Evolutionary conservation across 306 rosid species (phyloP), one percentile per base, ranked within the genome.

Genomic region (Begonia fuchsioides): DNA sequence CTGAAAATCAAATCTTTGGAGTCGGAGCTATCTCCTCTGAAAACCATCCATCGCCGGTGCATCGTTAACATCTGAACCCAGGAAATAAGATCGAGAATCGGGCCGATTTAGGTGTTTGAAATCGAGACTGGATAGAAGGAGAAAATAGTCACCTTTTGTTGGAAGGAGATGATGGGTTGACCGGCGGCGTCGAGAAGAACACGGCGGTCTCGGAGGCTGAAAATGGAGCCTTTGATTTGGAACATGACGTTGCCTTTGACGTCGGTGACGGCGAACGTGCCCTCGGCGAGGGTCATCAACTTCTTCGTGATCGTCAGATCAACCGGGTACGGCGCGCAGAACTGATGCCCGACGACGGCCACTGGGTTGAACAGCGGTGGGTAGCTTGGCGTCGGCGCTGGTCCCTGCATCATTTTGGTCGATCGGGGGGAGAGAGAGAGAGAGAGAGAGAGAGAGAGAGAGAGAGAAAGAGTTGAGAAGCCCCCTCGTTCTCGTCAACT

Each of bases 31-130:
- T 66, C 65, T 49, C 76, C 76, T 63, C 63, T 61, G 12, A 32
- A 74, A 8, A 39, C 72, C 15, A 50, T 14, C 79, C 75, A 74
- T 54, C 68, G 69, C 15, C 72, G 57, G 44, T 74, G 80, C 1
- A 66, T 56, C 3, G 72, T 49, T 13, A 65, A 8, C 39, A 69
- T 50, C 79, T 68, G 49, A 41, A 44, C 16, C 49, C 16, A 45
- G 13, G 8, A 32, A 32, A 51, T 5, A 2, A 32, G 9, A n/a
- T 7, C 13, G 15, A 10, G 5, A 35, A 32, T 32, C 8, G 10
- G 0, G 13, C 16, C 12, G 4, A 19, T 19, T 10, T 2, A 12
- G 9, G 44, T 40, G 2, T 39, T 17, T 4, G 26, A 43, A 32
- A 60, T 17, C 12, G 15, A 52, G 8, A 1, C 38, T n/a, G 26